phyloP scores from a whole-genome alignment of 441 rosid genomes.

The Mallotus repandus region DNA sequence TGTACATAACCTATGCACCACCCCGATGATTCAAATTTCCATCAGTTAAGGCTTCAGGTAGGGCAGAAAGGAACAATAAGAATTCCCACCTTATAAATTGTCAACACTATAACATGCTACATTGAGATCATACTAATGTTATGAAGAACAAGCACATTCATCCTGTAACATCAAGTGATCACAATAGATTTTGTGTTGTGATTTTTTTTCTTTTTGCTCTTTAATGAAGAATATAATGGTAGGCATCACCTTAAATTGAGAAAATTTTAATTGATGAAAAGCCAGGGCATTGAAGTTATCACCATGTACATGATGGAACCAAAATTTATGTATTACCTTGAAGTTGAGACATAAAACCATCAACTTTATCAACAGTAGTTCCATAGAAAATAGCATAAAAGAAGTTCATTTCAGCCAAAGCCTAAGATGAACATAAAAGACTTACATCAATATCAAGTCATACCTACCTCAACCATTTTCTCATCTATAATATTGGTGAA shows the following conservation, averaged over 20 bases:
- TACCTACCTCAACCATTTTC: slow-evolving; percentile 95
- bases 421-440: slow-evolving; percentile 27
- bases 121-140: slow-evolving; percentile 1
- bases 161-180: slow-evolving; percentile 3
- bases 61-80: neutral
- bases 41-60: neutral
- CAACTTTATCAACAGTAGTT: slow-evolving; percentile 41
- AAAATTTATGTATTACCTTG: slow-evolving; percentile 57
- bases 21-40: slow-evolving; percentile 4
- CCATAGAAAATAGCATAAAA: slow-evolving; percentile 30
- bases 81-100: slow-evolving; percentile 2
- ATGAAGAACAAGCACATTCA: neutral
- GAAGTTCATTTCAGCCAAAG: slow-evolving; percentile 35
- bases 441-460: slow-evolving; percentile 37
- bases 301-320: slow-evolving; percentile 21
- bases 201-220: slow-evolving; percentile 8
- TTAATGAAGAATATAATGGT: slow-evolving; percentile 8
- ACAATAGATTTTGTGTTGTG: neutral
- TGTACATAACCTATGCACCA: slow-evolving; percentile 10
- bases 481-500: slow-evolving; percentile 61
- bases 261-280: neutral
- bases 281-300: neutral
- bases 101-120: slow-evolving; percentile 4
- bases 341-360: slow-evolving; percentile 31
- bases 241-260: neutral